Evolutionary conservation across 805 yeast genomes (phyloP), one percentile per base, ranked within the genome.

Genomic region (Metschnikowia arizonensis): DNA sequence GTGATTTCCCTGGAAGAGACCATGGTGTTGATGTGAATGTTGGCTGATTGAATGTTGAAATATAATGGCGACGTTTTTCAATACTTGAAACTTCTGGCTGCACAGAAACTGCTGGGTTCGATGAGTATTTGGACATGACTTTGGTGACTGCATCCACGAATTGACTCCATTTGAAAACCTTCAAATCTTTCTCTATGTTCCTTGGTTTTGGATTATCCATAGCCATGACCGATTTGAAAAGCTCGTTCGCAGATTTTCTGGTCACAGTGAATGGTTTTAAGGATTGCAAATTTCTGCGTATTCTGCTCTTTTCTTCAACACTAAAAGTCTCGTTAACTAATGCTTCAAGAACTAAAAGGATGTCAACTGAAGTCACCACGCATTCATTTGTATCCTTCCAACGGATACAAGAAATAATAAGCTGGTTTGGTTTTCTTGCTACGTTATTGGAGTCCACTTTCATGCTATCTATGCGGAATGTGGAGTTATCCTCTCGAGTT

Each of bases 261-360:
- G 81, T 72, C 11, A 83, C 72, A 0, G 88, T 83, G 34, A 67
- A 58, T 2, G 88, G 87, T 52, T 77, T 77, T 50, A 81, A 70
- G 14, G 78, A 78, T 55, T 83, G 88, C 41, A 83, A 66, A 52
- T 83, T 83, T 44, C 88, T 68, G 44, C 88, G 68, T 24, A 82
- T 80, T 42, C 88, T 67, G 61, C 83, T 83, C 61, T 83, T 83
- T 60, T 83, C 88, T 55, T 82, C 85, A 17, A 82, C 79, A 5
- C 77, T 69, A 59, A 83, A 82, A 37, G 60, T 60, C 50, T 74
- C 76, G 42, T 77, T 73, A 19, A 82, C 79, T 35, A 83, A 65
- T 46, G 72, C 69, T 56, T 83, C 88, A 29, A 83, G 61, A 5
- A 83, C 60, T 17, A 70, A 58, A 14, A 83, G 78, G 33, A 82